Evolutionary conservation across 2,329 filamentous ascomycete species (phyloP).

Genomic region (Albophoma yamanashiensis): DNA sequence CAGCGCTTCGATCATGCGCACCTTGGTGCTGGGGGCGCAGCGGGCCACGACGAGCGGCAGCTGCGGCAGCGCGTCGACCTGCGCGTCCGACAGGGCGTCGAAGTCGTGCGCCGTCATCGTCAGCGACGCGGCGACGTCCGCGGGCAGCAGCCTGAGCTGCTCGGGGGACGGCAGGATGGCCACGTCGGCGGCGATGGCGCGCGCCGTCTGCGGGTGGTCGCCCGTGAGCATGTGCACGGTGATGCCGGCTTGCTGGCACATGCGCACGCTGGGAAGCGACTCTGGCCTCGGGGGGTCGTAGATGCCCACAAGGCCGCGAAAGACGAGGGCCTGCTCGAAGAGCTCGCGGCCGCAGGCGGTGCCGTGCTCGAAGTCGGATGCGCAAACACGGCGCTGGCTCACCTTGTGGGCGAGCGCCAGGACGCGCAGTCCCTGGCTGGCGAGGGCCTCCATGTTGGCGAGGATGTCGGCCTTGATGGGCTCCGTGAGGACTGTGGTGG

Average conservation of each 20-base stretch:
- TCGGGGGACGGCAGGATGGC: conserved; percentile 41
- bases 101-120: conserved; percentile 58
- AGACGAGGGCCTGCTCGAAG: conserved; percentile 52
- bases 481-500: conserved; percentile 38
- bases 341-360: conserved; percentile 36
- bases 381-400: conserved; percentile 20
- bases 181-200: conserved; percentile 53
- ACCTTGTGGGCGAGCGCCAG: conserved; percentile 50
- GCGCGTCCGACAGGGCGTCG: conserved; percentile 50
- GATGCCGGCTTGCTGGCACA: conserved; percentile 51
- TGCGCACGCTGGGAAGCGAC: conserved; percentile 45
- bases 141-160: conserved; percentile 38
- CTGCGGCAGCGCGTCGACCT: conserved; percentile 52
- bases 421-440: conserved; percentile 56
- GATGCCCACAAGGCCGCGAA: conserved; percentile 61
- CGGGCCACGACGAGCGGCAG: conserved; percentile 59
- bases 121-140: conserved; percentile 46
- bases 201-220: conserved; percentile 54
- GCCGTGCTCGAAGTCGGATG: conserved; percentile 21
- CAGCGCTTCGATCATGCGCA: conserved; percentile 64
- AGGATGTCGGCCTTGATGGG: conserved; percentile 46
- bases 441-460: conserved; percentile 58
- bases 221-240: conserved; percentile 64
- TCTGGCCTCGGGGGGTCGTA: conserved; percentile 63
- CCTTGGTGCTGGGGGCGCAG: conserved; percentile 61